Evolutionary conservation across 2,329 filamentous ascomycete species (phyloP).

Genomic region (Ophiostoma himal-ulmi): DNA sequence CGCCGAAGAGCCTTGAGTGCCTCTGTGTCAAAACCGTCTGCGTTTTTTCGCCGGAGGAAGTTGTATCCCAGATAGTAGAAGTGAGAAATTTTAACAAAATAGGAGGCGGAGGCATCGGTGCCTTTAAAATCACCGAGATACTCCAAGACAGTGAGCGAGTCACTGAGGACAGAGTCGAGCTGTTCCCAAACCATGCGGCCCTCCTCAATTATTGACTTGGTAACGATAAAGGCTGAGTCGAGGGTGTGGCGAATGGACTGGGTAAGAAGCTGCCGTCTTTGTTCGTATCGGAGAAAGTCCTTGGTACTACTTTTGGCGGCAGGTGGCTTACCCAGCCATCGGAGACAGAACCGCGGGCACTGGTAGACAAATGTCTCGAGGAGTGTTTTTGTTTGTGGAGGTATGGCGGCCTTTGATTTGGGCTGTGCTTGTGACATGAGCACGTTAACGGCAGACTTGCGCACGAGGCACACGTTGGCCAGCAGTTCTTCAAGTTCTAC

Average conservation of each 20-base stretch:
- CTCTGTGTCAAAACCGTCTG: constrained; percentile 36
- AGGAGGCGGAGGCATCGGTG: constrained; percentile 33
- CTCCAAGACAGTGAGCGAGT: constrained; percentile 50
- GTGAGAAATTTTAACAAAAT: constrained; percentile 63
- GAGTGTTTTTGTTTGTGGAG: constrained; percentile 31
- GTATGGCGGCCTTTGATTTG: constrained; percentile 14
- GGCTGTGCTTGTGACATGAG: constrained; percentile 32
- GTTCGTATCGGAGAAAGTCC: constrained; percentile 55
- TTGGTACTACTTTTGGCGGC: constrained; percentile 48
- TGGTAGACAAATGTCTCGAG: constrained; percentile 53
- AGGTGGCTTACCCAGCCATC: constrained; percentile 57
- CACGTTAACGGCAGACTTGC: constrained; percentile 49
- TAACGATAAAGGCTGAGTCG: constrained; percentile 54
- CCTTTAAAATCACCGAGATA: constrained; percentile 41
- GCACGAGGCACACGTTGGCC: constrained; percentile 48
- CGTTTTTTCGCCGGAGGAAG: constrained; percentile 42
- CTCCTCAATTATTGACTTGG: constrained; percentile 48
- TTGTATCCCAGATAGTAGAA: constrained; percentile 62
- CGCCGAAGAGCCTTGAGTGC: constrained; percentile 49
- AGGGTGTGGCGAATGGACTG: constrained; percentile 51
- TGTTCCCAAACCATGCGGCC: constrained; percentile 47
- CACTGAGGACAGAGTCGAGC: constrained; percentile 52
- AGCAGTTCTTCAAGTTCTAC: constrained; percentile 57
- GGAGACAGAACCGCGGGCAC: constrained; percentile 53
- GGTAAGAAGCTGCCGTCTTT: constrained; percentile 49